Conservation (phyloP, 441 rosid genomes). For the Pelargonium myrrhifolium region DNA sequence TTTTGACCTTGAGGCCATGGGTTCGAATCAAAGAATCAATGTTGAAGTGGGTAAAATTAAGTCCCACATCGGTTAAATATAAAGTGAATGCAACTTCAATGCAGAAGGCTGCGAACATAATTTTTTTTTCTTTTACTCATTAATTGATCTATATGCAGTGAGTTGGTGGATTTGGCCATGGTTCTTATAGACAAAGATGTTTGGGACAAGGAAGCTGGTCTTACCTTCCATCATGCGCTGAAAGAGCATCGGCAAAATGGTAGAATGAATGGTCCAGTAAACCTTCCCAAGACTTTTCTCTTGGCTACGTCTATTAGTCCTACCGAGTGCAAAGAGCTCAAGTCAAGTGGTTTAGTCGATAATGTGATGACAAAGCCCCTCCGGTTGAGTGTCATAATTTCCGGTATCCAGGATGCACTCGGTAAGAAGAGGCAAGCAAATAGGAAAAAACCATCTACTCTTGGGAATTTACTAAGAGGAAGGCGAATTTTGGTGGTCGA, state of each 20-base stretch:
- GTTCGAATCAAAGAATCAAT: no score
- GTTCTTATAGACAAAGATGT: conserved; percentile 68
- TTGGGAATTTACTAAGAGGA: conserved; percentile 52
- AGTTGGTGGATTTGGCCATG: conserved; percentile 36
- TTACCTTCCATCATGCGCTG: conserved; percentile 31
- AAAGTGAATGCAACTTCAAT: no score
- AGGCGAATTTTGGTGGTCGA: conserved; percentile 83
- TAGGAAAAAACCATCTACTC: conserved; percentile 40
- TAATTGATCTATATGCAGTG: conserved; percentile 28
- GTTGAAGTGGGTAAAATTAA: no score
- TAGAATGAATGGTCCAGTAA: conserved; percentile 22
- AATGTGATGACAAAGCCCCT: conserved; percentile 71
- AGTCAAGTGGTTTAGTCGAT: conserved; percentile 46
- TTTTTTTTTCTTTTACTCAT: no score
- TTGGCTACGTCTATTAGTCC: conserved; percentile 46
- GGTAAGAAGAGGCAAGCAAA: conserved; percentile 44
- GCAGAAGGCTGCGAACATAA: no score
- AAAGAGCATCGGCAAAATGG: conserved; percentile 24
- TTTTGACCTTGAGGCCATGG: no score
- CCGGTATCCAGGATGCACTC: conserved; percentile 69
- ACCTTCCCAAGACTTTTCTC: conserved; percentile 54
- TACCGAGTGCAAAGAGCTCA: conserved; percentile 41
- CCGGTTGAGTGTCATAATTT: conserved; percentile 47
- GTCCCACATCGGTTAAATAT: no score
- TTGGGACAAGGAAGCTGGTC: conserved; percentile 52